Base-by-base conservation (phyloP, 257 asterid species). In the Fraxinus anomala region DNA sequence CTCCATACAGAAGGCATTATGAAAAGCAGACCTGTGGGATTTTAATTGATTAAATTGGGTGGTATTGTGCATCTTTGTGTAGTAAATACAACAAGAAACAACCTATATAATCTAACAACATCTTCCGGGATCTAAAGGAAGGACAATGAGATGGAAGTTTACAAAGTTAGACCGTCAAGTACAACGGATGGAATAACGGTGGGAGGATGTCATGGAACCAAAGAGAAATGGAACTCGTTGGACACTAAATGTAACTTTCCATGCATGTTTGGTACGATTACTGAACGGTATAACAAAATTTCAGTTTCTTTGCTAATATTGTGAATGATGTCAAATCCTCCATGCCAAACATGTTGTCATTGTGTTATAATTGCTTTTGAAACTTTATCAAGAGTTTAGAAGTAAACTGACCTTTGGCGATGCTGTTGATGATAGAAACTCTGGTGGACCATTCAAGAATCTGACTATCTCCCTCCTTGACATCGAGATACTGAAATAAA, bases 391-490 rank as follows among this genome's bases (percentile, higher is more conserved):
- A 9, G 68, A 63, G 23, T 63, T 21, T 26, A 63, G 31, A 10
- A 61, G 14, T 3, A 47, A 33, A 68, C 90, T 83, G 24, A 92
- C 99, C 99, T 92, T 85, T 89, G 8, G 98, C 97, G 40, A 89
- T 81, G 26, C 95, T 94, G 6, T 83, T 84, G 82, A 91, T 86
- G 24, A 94, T 89, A 11, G 93, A 83, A 72, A 92, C 92, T 80
- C 99, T 86, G 17, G 87, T 83, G 10, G 96, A 82, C 99, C 99
- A 92, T 76, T 87, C 95, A 69, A 92, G 97, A 79, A 85, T 78
- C 61, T 21, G 88, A 59, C 79, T 82, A 70, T 90, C 88, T 0
- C 92, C 94, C 72, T 91, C 96, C 75, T 84, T 85, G 39, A 85
- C 65, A 73, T 94, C 94, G 39, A 94, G 87, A 80, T 91, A 91